These are phyloP conservation scores for Castanea mollissima DNA, from an alignment of 306 rosid species.

Conservation along the genomic window DNA sequence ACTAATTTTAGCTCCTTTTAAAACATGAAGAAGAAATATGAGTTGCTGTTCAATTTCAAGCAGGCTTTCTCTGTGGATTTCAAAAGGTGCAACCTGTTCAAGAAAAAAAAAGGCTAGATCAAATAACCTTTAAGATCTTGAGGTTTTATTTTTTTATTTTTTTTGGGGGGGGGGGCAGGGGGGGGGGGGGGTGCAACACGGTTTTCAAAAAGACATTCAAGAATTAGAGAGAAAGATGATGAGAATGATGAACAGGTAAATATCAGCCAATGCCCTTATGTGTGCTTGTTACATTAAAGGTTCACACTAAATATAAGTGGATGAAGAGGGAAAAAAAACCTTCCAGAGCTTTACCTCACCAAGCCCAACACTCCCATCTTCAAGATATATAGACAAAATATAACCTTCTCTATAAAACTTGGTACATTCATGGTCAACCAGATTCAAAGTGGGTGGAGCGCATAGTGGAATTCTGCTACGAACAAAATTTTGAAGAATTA, in stretches of 20 bases:
- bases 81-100: constrained; percentile 84
- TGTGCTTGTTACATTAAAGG: background rate
- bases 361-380: constrained; percentile 79
- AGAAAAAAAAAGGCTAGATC: constrained; percentile 14
- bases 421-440: constrained; percentile 28
- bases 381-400: constrained; percentile 72
- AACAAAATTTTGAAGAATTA: constrained; percentile 9
- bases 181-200: background rate
- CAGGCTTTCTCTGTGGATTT: constrained; percentile 60
- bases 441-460: constrained; percentile 63
- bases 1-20: constrained; percentile 52
- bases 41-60: constrained; percentile 87
- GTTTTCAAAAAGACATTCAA: background rate
- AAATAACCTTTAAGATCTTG: constrained; percentile 1
- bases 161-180: background rate
- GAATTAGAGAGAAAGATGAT: background rate
- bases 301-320: background rate
- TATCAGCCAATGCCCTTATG: background rate
- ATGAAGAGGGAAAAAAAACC: background rate
- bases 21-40: constrained; percentile 61
- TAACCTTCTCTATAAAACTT: constrained; percentile 76
- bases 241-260: background rate
- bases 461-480: constrained; percentile 63
- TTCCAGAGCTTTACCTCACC: constrained; percentile 77
- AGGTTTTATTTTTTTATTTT: background rate